Evolutionary conservation across 2,329 filamentous ascomycete genomes (phyloP).

Genomic region (Coleophoma eucalyptorum): DNA sequence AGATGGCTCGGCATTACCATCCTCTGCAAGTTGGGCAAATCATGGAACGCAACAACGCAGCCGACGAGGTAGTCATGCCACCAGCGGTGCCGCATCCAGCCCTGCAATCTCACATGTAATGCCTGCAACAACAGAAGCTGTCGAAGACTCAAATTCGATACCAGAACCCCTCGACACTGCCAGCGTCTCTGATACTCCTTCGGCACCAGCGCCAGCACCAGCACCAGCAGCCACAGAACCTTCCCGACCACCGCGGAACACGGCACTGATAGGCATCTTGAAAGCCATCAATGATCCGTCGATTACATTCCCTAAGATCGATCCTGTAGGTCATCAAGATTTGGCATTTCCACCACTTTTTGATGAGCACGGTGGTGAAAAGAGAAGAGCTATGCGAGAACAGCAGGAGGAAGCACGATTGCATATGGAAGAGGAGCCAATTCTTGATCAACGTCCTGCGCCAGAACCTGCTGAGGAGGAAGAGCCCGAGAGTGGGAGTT

Average conservation of each 20-base stretch:
- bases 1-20: conserved; percentile 89
- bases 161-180: conserved; percentile 6
- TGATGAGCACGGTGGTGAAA: conserved; percentile 76
- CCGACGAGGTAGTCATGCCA: conserved; percentile 73
- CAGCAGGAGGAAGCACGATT: conserved; percentile 56
- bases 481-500: conserved; percentile 74
- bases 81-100: conserved; percentile 77
- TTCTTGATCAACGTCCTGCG: conserved; percentile 45
- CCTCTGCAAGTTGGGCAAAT: conserved; percentile 89
- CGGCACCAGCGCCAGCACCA: conserved; percentile 3
- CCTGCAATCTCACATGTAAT: conserved; percentile 65
- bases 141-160: conserved; percentile 33
- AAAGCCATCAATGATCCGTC: conserved; percentile 43
- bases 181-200: conserved; percentile 6
- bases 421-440: conserved; percentile 49
- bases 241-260: conserved; percentile 14
- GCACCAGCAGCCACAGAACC: conserved; percentile 5
- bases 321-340: conserved; percentile 29
- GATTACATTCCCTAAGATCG: conserved; percentile 37
- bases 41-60: conserved; percentile 61
- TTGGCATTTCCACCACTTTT: conserved; percentile 72
- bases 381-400: conserved; percentile 73
- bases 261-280: conserved; percentile 33
- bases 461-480: conserved; percentile 58
- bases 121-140: conserved; percentile 48